phyloP scores from a whole-genome alignment of 805 yeast genomes.

The Zygoascus flipseniorum region DNA sequence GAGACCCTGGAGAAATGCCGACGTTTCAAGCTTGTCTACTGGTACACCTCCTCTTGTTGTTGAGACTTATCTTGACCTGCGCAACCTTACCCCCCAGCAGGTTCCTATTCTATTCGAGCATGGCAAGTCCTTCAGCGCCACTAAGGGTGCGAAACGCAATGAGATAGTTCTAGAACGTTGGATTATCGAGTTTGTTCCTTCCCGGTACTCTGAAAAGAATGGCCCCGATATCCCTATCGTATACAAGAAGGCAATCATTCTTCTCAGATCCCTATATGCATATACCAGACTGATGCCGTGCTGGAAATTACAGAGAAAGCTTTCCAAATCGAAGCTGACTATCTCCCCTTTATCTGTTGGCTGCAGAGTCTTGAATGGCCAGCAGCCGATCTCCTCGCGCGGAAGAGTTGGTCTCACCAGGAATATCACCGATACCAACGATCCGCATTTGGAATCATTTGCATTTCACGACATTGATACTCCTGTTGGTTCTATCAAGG shows the following conservation, averaged over 20 bases:
- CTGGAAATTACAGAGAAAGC: conserved; percentile 44
- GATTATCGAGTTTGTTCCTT: conserved; percentile 60
- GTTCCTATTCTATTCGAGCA: conserved; percentile 51
- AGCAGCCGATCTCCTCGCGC: conserved; percentile 65
- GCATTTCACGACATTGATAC: conserved; percentile 66
- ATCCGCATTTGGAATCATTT: conserved; percentile 42
- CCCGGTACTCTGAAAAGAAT: neutral
- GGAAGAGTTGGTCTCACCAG: conserved; percentile 82
- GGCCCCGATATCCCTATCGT: conserved; percentile 51
- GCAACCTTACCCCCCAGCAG: conserved; percentile 48
- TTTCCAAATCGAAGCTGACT: conserved; percentile 33
- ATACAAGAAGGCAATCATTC: conserved; percentile 64
- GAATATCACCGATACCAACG: conserved; percentile 25
- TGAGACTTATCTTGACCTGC: conserved; percentile 70
- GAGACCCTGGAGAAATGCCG: conserved; percentile 46
- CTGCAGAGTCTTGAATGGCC: conserved; percentile 61
- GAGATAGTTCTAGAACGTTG: conserved; percentile 94
- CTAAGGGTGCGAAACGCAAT: conserved; percentile 53
- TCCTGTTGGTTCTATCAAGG: conserved; percentile 60
- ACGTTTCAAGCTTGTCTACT: conserved; percentile 14
- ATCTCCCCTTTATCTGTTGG: conserved; percentile 40
- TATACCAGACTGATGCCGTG: conserved; percentile 63
- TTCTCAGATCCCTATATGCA: conserved; percentile 68
- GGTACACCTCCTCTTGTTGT: conserved; percentile 73
- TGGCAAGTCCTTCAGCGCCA: conserved; percentile 40